Evolutionary conservation across 2,329 filamentous ascomycete species (phyloP), one percentile per base, ranked within the genome.

Genomic region (Fusarium avenaceum): DNA sequence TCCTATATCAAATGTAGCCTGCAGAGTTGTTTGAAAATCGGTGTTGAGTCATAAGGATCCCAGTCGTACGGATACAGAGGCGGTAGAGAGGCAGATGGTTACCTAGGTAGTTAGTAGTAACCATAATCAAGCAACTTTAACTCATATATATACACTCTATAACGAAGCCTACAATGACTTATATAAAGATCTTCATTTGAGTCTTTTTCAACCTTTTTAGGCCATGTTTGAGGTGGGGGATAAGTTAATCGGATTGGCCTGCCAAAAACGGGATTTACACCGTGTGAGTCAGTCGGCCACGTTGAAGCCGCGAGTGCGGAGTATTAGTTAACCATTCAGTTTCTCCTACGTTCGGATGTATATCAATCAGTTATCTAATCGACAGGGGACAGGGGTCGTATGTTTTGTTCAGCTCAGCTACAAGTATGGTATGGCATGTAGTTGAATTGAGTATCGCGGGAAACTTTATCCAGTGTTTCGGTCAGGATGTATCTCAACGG

Each of bases 221-320:
- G 20, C 26, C 26, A 24, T 22, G 14, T 38, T 11, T 38, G 24
- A 38, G 33, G 58, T 14, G 56, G 32, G 30, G 30, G 26, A 55
- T 62, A 17, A 32, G 9, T 30, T 42, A 28, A 52, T 39, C 24
- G 38, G 63, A 46, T 39, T 20, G 38, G 63, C 65, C 62, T 69
- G 63, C 57, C 65, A 49, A 26, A 54, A 50, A 33, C 40, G 56
- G 56, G 60, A 35, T 54, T 57, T 64, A 59, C 60, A 52, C 68
- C 68, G 68, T 26, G 42, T 71, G 68, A 71, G 68, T 71, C 68
- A 71, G 47, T 52, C 6, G 32, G 24, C 32, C 24, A 51, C 20
- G 47, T 62, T 55, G 44, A 61, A 48, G 26, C 59, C 61, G 60
- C 38, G 30, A 33, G 30, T 33, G 15, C 7, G 24, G 10, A 15